These are phyloP conservation scores for Sorghum bicolor DNA, from an alignment of 176 grass and related monocot species.

Conservation along the genomic window Sorghum_bicolor_NCBIv3 NC_012871.2:71656001-71656500, in stretches of 20 bases:
- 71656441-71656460: background rate
- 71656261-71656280: background rate
- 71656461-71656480: background rate
- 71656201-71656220: background rate
- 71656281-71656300: background rate
- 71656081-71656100: background rate
- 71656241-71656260: background rate
- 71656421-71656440: slow-evolving; percentile 32
- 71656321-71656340: background rate
- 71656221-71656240: slow-evolving; percentile 5
- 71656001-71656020: no score
- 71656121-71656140: background rate
- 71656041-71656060: background rate
- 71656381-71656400: background rate
- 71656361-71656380: background rate
- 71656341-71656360: background rate
- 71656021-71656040: no score
- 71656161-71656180: background rate
- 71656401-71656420: slow-evolving; percentile 4
- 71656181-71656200: background rate
- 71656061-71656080: background rate
- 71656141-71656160: background rate
- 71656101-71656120: background rate
- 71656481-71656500: background rate
- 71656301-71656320: background rate